Evolutionary conservation across 1,139 yeast genomes (phyloP).

Genomic region (Pichia sorboxylosa): DNA sequence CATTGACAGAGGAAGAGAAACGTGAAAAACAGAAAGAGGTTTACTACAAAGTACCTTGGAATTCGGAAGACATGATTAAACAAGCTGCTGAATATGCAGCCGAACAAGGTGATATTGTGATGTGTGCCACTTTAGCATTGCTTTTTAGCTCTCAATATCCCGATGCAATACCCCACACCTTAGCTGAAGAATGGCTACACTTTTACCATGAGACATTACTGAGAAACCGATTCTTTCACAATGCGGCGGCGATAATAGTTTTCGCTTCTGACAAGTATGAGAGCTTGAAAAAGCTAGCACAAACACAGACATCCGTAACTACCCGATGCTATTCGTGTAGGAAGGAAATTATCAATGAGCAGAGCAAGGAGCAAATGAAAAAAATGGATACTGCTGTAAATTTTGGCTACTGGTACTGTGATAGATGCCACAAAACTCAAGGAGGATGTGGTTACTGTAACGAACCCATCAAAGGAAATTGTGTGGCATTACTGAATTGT

Average conservation of each 20-base stretch:
- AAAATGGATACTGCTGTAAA: slow-evolving; percentile 10
- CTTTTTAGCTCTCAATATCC: slow-evolving; percentile 40
- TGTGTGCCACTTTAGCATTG: slow-evolving; percentile 49
- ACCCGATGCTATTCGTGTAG: slow-evolving; percentile 62
- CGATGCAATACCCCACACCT: slow-evolving; percentile 18
- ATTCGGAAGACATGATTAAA: slow-evolving; percentile 30
- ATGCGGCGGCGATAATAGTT: slow-evolving; percentile 48
- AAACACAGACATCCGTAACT: slow-evolving; percentile 46
- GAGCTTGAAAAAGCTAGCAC: slow-evolving; percentile 35
- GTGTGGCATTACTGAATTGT: slow-evolving; percentile 58
- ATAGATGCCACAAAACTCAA: slow-evolving; percentile 46
- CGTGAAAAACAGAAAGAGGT: slow-evolving; percentile 2
- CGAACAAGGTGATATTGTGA: slow-evolving; percentile 53
- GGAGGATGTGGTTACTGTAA: slow-evolving; percentile 73
- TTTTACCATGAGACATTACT: slow-evolving; percentile 48
- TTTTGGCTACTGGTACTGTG: slow-evolving; percentile 81
- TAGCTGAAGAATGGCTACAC: slow-evolving; percentile 44
- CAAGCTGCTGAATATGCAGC: slow-evolving; percentile 44
- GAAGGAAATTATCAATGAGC: slow-evolving; percentile 53
- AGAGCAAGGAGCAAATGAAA: slow-evolving; percentile 31
- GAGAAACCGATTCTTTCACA: slow-evolving; percentile 40
- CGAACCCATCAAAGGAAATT: slow-evolving; percentile 64
- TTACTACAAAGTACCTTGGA: slow-evolving; percentile 41
- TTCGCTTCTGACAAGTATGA: slow-evolving; percentile 31
- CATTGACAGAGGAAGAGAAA: not conserved